These are phyloP conservation scores for Parathielavia hyrcaniae DNA, from an alignment of 495 filamentous ascomycete species.

Conservation along the genomic window DNA sequence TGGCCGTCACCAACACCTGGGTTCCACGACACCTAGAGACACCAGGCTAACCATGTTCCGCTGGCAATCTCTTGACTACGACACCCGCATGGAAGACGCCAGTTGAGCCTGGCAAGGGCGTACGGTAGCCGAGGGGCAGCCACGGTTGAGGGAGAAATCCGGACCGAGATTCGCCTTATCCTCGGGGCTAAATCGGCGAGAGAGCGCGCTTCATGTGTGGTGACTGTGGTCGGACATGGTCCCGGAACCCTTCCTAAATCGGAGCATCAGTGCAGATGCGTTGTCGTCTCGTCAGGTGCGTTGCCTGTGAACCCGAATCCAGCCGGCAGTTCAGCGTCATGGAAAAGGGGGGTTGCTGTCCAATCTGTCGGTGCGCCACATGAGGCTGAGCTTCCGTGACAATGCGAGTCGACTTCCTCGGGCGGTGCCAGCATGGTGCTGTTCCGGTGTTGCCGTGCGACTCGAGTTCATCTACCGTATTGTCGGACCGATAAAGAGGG, in stretches of 20 bases:
- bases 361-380: neutral
- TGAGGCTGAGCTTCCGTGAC: neutral
- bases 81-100: neutral
- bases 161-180: neutral
- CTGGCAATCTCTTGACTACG: neutral
- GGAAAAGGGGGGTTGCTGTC: neutral
- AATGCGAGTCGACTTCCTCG: neutral
- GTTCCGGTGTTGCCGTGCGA: neutral
- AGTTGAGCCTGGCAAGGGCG: too few relatives aligned
- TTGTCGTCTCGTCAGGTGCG: neutral
- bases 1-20: too few relatives aligned
- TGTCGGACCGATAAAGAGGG: neutral
- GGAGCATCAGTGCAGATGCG: neutral
- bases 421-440: neutral
- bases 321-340: neutral
- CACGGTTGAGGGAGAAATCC: too few relatives aligned
- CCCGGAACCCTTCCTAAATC: neutral
- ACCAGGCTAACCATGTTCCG: too few relatives aligned
- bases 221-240: neutral
- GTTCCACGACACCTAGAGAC: too few relatives aligned
- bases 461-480: neutral
- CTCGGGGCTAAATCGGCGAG: neutral
- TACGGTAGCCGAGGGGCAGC: too few relatives aligned
- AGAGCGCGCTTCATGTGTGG: neutral
- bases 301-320: neutral